Percentiles rank a stretch among this genome's conserved stretches.
These are phyloP conservation scores for Stemphylium lycopersici DNA, from an alignment of 2,329 filamentous ascomycete genomes.

Conservation along the genomic window DNA sequence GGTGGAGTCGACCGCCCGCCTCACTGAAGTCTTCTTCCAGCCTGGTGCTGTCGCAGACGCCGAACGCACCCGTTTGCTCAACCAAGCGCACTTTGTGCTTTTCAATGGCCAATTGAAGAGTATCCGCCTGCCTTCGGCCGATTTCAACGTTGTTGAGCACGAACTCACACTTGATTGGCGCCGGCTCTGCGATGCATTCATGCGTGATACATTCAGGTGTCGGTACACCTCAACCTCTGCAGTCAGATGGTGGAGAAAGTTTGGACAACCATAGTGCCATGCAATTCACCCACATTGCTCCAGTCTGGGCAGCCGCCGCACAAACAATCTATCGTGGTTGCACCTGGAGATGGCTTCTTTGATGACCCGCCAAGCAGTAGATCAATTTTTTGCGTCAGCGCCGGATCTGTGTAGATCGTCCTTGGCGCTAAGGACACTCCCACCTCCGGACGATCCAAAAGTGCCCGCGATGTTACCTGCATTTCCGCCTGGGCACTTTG, in stretches of 20 bases:
- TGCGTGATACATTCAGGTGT: conserved; percentile 20
- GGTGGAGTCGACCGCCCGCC: conserved; percentile 8
- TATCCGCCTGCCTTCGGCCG: conserved; percentile 19
- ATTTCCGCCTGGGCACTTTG: conserved; percentile 19
- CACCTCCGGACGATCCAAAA: conserved; percentile 9
- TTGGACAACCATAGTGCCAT: conserved; percentile 3
- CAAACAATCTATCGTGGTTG: conserved; percentile 5
- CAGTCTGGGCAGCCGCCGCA: conserved; percentile 15
- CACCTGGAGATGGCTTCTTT: conserved; percentile 2
- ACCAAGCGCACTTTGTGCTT: conserved; percentile 23
- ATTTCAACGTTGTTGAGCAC: conserved; percentile 15
- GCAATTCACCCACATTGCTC: conserved; percentile 8
- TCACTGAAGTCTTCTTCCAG: conserved; percentile 21
- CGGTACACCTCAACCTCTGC: conserved; percentile 7
- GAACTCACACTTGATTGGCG: conserved; percentile 27
- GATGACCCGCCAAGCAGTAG: conserved; percentile 12
- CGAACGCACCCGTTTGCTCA: conserved; percentile 8
- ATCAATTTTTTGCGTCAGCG: conserved; percentile 18
- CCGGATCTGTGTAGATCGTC: conserved; percentile 18
- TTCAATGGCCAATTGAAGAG: conserved; percentile 22
- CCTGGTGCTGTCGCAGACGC: conserved; percentile 11
- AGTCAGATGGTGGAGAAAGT: conserved; percentile 16
- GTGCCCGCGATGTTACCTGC: conserved; percentile 8
- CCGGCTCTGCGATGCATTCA: conserved; percentile 20
- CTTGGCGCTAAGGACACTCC: conserved; percentile 20